Evolutionary conservation across 73 alveolate species (phyloP).

Genomic region (Diophrys sp.): DNA sequence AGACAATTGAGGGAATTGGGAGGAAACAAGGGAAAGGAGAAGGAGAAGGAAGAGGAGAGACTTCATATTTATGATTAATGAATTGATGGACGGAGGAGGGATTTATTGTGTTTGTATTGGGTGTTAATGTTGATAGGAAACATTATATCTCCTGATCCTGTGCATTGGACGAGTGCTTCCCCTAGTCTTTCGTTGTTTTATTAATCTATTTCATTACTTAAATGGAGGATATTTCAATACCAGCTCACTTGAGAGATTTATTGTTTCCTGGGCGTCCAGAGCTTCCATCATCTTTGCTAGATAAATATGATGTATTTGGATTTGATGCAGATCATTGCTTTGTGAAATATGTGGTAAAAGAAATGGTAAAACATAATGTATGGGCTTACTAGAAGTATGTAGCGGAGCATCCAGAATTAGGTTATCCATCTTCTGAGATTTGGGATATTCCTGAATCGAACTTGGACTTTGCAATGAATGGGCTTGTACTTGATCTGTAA

Average conservation of each 20-base stretch:
- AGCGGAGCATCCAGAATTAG: neutral
- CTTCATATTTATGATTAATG: too few species aligned
- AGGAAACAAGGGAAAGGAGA: too few species aligned
- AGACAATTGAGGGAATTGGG: too few species aligned
- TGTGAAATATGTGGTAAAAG: slow-evolving; percentile 18
- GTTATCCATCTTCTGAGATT: neutral
- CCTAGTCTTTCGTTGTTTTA: too few species aligned
- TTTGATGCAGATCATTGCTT: slow-evolving; percentile 51
- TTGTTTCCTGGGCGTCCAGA: neutral
- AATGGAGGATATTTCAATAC: slow-evolving; percentile 2
- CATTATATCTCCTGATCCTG: too few species aligned
- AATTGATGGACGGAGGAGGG: too few species aligned
- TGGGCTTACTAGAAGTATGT: neutral
- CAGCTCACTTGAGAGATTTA: neutral
- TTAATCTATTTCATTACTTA: too few species aligned
- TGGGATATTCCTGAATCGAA: neutral
- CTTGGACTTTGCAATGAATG: slow-evolving; percentile 24
- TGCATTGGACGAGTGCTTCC: too few species aligned
- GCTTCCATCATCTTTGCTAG: slow-evolving; percentile 14
- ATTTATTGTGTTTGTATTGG: too few species aligned
- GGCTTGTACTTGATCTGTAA: slow-evolving; percentile 22
- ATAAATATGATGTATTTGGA: slow-evolving; percentile 37
- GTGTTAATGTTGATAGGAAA: too few species aligned
- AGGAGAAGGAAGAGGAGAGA: too few species aligned
- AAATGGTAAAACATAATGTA: neutral